Evolutionary conservation across 768 basidiomycete genomes (phyloP).

Genomic region (Macrolepiota dolichaula): DNA sequence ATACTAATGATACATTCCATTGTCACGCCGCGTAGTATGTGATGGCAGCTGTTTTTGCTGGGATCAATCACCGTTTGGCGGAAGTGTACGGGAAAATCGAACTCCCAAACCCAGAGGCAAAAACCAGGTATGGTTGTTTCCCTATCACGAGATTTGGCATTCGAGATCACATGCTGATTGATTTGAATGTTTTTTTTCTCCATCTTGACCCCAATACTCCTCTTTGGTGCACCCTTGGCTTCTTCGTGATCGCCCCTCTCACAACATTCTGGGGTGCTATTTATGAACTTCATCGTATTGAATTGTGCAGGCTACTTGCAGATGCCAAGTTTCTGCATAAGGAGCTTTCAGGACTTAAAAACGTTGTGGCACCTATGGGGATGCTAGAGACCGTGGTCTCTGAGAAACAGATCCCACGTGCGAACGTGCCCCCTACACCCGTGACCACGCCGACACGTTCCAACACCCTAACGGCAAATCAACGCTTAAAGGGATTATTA

Average conservation of each 20-base stretch:
- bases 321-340: slow-evolving; percentile 78
- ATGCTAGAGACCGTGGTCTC: slow-evolving; percentile 85
- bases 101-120: slow-evolving; percentile 78
- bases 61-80: slow-evolving; percentile 86
- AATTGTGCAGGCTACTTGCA: slow-evolving; percentile 58
- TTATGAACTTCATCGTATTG: background rate
- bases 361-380: slow-evolving; percentile 63
- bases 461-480: slow-evolving; percentile 41
- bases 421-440: slow-evolving; percentile 12
- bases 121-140: slow-evolving; percentile 63
- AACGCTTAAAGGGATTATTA: slow-evolving; percentile 43
- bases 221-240: slow-evolving; percentile 10
- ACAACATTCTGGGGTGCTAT: slow-evolving; percentile 2
- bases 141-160: background rate
- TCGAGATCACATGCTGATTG: slow-evolving; percentile 2
- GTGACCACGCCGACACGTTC: slow-evolving; percentile 26
- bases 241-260: background rate
- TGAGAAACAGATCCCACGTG: slow-evolving; percentile 64
- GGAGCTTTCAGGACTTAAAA: slow-evolving; percentile 72
- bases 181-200: background rate
- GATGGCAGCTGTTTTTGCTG: slow-evolving; percentile 92
- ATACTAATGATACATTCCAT: slow-evolving; percentile 13
- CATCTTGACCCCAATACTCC: background rate
- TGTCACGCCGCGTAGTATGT: slow-evolving; percentile 55
- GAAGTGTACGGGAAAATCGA: slow-evolving; percentile 86